A percentile compares a stretch with the other conserved stretches of the same genome.
These are phyloP conservation scores for Dissophora globulifera DNA, from an alignment of 192 early-diverging fungal species.

Conservation along the genomic window DNA sequence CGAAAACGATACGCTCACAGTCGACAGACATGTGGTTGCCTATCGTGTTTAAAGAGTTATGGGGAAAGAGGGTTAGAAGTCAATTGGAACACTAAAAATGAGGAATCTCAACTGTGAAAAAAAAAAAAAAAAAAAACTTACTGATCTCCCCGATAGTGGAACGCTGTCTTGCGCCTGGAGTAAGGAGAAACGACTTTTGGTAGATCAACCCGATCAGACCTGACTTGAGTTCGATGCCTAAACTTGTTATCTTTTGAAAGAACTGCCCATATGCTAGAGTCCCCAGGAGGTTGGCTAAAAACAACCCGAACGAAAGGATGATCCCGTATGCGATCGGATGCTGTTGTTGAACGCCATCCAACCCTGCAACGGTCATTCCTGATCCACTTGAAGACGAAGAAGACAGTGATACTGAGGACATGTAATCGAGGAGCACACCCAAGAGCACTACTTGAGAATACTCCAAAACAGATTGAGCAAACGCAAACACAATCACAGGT, in stretches of 20 bases:
- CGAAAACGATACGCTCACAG: slow-evolving; percentile 12
- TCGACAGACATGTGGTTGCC: slow-evolving; percentile 40
- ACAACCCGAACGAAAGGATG: slow-evolving; percentile 30
- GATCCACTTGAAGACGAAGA: too few species aligned
- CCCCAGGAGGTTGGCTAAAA: slow-evolving; percentile 2
- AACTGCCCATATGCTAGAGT: slow-evolving; percentile 10
- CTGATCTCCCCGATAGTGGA: slow-evolving; percentile 38
- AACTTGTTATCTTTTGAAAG: neutral
- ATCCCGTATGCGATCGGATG: slow-evolving; percentile 16
- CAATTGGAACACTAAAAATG: too few species aligned
- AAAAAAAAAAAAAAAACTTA: slow-evolving; percentile 6
- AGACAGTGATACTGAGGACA: slow-evolving; percentile 1
- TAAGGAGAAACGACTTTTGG: slow-evolving; percentile 24
- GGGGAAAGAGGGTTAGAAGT: too few species aligned
- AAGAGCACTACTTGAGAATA: slow-evolving; percentile 24
- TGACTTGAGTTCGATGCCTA: slow-evolving; percentile 15
- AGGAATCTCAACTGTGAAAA: too few species aligned
- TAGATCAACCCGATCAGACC: slow-evolving; percentile 35
- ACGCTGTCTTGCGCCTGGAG: slow-evolving; percentile 22
- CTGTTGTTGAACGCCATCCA: neutral
- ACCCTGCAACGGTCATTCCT: too few species aligned
- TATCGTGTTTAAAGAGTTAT: neutral
- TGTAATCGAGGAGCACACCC: slow-evolving; percentile 17
- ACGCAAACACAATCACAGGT: slow-evolving; percentile 8
- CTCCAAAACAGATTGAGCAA: slow-evolving; percentile 10